phyloP scores from a whole-genome alignment of 2,329 filamentous ascomycete genomes.

The Xylariaceae sp. region DNA sequence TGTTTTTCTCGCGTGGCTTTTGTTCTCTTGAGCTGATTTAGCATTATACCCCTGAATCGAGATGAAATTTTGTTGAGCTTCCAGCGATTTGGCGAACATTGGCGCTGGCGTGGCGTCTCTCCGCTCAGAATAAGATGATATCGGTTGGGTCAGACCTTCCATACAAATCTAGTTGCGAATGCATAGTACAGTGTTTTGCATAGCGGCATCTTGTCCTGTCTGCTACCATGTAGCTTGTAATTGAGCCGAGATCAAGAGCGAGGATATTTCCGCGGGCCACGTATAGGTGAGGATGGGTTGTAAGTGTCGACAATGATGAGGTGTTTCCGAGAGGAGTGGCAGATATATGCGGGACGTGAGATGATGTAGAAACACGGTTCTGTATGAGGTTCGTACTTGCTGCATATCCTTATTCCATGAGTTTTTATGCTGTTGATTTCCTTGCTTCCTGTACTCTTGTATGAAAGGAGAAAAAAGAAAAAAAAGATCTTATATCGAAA shows the following conservation, averaged over 20 bases:
- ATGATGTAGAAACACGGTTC: conserved; percentile 10
- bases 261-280: conserved; percentile 19
- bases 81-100: conserved; percentile 26
- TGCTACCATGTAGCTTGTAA: conserved; percentile 10
- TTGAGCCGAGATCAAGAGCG: conserved; percentile 20
- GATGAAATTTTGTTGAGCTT: conserved; percentile 23
- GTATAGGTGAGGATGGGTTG: conserved; percentile 1
- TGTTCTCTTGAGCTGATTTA: conserved; percentile 25
- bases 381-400: background rate
- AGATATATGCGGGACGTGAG: background rate
- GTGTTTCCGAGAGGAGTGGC: background rate
- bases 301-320: background rate
- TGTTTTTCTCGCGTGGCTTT: conserved; percentile 21
- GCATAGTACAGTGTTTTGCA: conserved; percentile 11
- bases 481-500: conserved; percentile 1
- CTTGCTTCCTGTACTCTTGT: conserved; percentile 9
- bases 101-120: conserved; percentile 22
- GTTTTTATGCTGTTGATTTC: conserved; percentile 5
- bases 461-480: background rate
- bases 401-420: background rate
- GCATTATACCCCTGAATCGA: conserved; percentile 32
- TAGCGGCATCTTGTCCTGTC: conserved; percentile 3
- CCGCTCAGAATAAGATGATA: conserved; percentile 17
- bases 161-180: conserved; percentile 15
- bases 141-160: conserved; percentile 2